Conservation (phyloP, 2,329 filamentous ascomycete genomes). For the Pseudopithomyces maydicus region DNA sequence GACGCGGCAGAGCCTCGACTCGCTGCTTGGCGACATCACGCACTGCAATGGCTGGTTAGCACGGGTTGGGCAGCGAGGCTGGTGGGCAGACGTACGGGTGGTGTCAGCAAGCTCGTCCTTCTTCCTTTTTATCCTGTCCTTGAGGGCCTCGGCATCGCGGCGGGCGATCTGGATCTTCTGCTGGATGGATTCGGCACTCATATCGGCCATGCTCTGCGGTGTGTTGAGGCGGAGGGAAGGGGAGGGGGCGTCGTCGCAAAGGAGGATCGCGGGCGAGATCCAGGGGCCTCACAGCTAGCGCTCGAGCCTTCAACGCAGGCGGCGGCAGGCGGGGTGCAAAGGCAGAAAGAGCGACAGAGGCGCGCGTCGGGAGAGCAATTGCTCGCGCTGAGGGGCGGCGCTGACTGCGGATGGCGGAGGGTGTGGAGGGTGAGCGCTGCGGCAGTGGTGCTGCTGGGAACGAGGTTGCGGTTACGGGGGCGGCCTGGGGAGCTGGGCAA, state of each 20-base stretch:
- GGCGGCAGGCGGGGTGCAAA: slow-evolving; percentile 15
- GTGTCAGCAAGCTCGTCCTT: slow-evolving; percentile 99
- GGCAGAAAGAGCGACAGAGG: slow-evolving; percentile 23
- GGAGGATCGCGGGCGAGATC: slow-evolving; percentile 28
- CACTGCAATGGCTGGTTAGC: slow-evolving; percentile 61
- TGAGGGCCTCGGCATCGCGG: slow-evolving; percentile 95
- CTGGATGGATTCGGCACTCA: slow-evolving; percentile 57
- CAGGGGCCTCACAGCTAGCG: slow-evolving; percentile 41
- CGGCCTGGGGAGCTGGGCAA: slow-evolving; percentile 29
- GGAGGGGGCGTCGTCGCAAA: slow-evolving; percentile 14
- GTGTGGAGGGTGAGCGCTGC: slow-evolving; percentile 23
- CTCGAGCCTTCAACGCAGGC: slow-evolving; percentile 27
- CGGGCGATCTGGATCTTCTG: slow-evolving; percentile 88
- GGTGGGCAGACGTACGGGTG: slow-evolving; percentile 71
- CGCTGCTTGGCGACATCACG: slow-evolving; percentile 90
- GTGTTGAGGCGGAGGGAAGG: slow-evolving; percentile 12
- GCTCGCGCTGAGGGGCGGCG: slow-evolving; percentile 24
- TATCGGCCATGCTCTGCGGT: slow-evolving; percentile 50
- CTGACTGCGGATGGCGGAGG: slow-evolving; percentile 16
- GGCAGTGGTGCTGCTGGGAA: slow-evolving; percentile 32
- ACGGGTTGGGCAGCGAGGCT: slow-evolving; percentile 3
- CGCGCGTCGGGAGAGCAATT: slow-evolving; percentile 37
- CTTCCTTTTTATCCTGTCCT: slow-evolving; percentile 99
- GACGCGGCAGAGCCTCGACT: slow-evolving; percentile 88
- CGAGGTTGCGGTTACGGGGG: slow-evolving; percentile 33